phyloP scores from a whole-genome alignment of 768 basidiomycete genomes.

The Cantharellus anzutake region DNA sequence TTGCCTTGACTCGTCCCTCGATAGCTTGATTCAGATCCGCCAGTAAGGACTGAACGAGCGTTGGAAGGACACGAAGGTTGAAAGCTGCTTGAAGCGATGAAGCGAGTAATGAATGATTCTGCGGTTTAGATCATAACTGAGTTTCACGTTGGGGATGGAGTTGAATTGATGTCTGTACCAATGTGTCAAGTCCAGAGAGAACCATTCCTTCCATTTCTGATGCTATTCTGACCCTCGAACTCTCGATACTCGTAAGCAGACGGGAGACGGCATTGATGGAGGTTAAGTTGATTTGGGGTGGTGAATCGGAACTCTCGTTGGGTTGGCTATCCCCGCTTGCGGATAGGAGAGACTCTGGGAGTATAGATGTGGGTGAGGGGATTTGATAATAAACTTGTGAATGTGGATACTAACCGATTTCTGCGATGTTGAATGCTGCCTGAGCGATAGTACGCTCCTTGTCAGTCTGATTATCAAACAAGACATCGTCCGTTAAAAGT shows the following conservation, averaged over 20 bases:
- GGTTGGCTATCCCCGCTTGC: neutral
- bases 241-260: constrained; percentile 53
- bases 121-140: neutral
- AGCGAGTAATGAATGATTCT: constrained; percentile 84
- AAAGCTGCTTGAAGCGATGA: constrained; percentile 92
- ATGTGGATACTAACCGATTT: constrained; percentile 40
- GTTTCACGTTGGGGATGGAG: neutral
- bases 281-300: constrained; percentile 35
- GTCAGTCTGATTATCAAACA: constrained; percentile 34
- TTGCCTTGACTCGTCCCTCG: constrained; percentile 54
- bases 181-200: constrained; percentile 48
- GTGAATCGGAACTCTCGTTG: neutral
- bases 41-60: constrained; percentile 62
- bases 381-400: neutral
- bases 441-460: constrained; percentile 79
- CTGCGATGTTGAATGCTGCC: constrained; percentile 86
- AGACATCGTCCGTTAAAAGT: neutral
- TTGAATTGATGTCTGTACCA: constrained; percentile 27
- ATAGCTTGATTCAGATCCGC: constrained; percentile 67
- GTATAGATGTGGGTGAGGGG: neutral
- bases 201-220: constrained; percentile 88
- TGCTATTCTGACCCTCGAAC: constrained; percentile 48
- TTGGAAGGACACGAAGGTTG: constrained; percentile 72
- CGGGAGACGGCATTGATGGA: constrained; percentile 51
- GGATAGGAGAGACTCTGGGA: neutral